Evolutionary conservation across 1,284 basidiomycete species (phyloP).

Genomic region (Tylopilus orsonianus): DNA sequence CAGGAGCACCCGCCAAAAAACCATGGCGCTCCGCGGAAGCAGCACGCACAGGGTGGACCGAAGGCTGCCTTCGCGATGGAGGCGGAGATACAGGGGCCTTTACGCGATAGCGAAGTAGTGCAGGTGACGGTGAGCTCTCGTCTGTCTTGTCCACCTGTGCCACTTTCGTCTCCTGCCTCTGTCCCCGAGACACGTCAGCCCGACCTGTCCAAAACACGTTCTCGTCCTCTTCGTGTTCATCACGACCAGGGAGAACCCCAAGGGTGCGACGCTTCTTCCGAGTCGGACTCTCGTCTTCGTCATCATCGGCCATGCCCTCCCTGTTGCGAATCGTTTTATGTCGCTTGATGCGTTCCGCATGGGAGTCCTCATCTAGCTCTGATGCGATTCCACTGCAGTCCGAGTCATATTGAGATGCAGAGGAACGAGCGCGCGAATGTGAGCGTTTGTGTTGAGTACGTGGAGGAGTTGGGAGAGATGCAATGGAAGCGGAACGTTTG

Average conservation of each 20-base stretch:
- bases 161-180: slow-evolving; percentile 7
- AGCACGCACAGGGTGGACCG: slow-evolving; percentile 25
- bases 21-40: slow-evolving; percentile 23
- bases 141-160: slow-evolving; percentile 12
- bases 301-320: slow-evolving; percentile 2
- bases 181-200: slow-evolving; percentile 10
- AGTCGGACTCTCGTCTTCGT: slow-evolving; percentile 19
- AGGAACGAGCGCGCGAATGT: slow-evolving; percentile 30
- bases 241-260: slow-evolving; percentile 28
- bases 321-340: slow-evolving; percentile 4
- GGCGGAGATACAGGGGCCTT: slow-evolving; percentile 40
- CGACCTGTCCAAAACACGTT: slow-evolving; percentile 37
- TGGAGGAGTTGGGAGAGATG: slow-evolving; percentile 39
- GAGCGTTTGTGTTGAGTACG: slow-evolving; percentile 36
- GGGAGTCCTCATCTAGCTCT: slow-evolving; percentile 22
- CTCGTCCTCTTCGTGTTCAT: slow-evolving; percentile 35
- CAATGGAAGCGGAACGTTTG: slow-evolving; percentile 39
- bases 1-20: slow-evolving; percentile 6
- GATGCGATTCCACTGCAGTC: slow-evolving; percentile 22
- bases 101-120: slow-evolving; percentile 28
- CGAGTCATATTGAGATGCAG: slow-evolving; percentile 22
- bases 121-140: slow-evolving; percentile 26
- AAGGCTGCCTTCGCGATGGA: slow-evolving; percentile 35
- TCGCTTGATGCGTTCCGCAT: slow-evolving; percentile 11
- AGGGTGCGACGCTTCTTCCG: slow-evolving; percentile 31